These are phyloP conservation scores for Starmerella bombi DNA, from an alignment of 805 yeast species.

Conservation along the genomic window DNA sequence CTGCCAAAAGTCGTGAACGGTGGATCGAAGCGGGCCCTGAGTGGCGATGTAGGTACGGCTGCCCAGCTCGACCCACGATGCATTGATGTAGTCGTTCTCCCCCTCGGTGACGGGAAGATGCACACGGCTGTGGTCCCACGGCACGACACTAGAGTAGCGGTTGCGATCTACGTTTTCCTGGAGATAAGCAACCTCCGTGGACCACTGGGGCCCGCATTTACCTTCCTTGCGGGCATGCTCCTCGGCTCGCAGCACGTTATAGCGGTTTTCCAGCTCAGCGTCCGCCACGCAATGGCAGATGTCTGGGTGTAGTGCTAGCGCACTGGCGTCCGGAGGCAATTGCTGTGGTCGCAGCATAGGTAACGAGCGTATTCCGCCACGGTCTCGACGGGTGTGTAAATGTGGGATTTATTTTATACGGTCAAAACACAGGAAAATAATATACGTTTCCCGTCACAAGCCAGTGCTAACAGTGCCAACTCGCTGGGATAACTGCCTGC, in stretches of 20 bases:
- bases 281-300: slow-evolving; percentile 23
- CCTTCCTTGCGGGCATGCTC: slow-evolving; percentile 24
- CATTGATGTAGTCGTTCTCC: slow-evolving; percentile 62
- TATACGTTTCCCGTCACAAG: too few species aligned
- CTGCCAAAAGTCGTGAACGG: slow-evolving; percentile 76
- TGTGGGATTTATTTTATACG: too few species aligned
- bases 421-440: too few species aligned
- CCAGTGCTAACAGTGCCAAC: too few species aligned
- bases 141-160: slow-evolving; percentile 49
- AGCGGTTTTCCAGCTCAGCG: slow-evolving; percentile 21
- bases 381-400: too few species aligned
- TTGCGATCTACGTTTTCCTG: slow-evolving; percentile 31
- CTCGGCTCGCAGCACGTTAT: slow-evolving; percentile 22
- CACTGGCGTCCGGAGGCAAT: slow-evolving; percentile 19
- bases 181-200: slow-evolving; percentile 16
- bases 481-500: too few species aligned
- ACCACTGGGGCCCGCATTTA: slow-evolving; percentile 21
- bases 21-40: slow-evolving; percentile 71
- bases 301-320: slow-evolving; percentile 15
- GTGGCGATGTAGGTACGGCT: slow-evolving; percentile 49
- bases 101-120: slow-evolving; percentile 27
- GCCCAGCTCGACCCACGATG: slow-evolving; percentile 51
- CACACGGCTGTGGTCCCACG: slow-evolving; percentile 52
- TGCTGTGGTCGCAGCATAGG: neutral
- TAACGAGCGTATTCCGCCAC: too few species aligned